phyloP scores from a whole-genome alignment of 2,329 filamentous ascomycete species.

The Colletotrichum sp. region DNA sequence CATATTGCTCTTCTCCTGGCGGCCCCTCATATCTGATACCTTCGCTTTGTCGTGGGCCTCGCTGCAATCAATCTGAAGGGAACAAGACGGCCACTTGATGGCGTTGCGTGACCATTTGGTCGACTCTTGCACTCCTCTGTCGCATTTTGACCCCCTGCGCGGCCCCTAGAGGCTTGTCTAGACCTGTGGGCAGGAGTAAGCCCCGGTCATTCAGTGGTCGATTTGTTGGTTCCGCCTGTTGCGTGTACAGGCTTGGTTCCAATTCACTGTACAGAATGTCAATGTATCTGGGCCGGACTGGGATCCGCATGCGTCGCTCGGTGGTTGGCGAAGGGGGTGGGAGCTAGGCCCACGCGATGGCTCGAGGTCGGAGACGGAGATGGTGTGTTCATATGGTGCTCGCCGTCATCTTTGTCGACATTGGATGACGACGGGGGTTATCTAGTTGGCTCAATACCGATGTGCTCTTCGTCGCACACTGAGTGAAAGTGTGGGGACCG shows the following conservation, averaged over 20 bases:
- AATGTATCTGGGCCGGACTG: background rate
- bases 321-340: background rate
- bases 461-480: constrained; percentile 10
- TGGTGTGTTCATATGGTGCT: constrained; percentile 16
- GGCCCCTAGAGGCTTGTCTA: background rate
- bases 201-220: background rate
- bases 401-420: background rate
- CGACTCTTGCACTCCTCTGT: constrained; percentile 3
- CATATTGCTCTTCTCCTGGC: constrained; percentile 12
- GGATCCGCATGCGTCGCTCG: background rate
- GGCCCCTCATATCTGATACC: background rate
- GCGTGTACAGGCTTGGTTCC: background rate
- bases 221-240: background rate
- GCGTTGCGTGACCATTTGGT: constrained; percentile 14
- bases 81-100: constrained; percentile 9
- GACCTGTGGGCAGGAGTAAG: constrained; percentile 1
- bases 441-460: constrained; percentile 16
- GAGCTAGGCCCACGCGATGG: background rate
- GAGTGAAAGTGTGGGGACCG: constrained; percentile 14
- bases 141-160: background rate
- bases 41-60: background rate
- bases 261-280: background rate
- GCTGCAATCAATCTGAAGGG: constrained; percentile 8
- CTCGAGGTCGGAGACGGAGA: background rate
- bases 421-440: constrained; percentile 11